Evolutionary conservation across 2,329 filamentous ascomycete species (phyloP).

Genomic region (Pseudocercospora fuligena): DNA sequence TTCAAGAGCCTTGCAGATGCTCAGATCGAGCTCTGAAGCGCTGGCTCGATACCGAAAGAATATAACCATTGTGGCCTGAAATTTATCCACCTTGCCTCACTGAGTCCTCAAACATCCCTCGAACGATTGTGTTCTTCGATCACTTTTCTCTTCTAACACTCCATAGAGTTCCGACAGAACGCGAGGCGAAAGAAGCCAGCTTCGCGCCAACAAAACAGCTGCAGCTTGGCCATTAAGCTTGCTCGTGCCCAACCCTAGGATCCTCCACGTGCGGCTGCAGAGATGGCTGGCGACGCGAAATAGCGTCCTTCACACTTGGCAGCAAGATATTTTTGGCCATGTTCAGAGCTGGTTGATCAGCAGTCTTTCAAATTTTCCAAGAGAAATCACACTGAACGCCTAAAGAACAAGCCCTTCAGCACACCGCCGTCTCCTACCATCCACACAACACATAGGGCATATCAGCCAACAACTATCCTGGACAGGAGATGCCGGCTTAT

Average conservation of each 20-base stretch:
- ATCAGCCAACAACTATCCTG: not conserved
- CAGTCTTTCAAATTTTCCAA: not conserved
- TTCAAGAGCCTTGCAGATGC: slow-evolving; percentile 22
- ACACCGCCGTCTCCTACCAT: no score
- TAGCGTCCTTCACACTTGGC: not conserved
- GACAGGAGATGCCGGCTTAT: not conserved
- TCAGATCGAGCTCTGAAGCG: slow-evolving; percentile 18
- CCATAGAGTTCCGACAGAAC: not conserved
- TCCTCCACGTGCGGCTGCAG: not conserved
- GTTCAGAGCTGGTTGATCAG: not conserved
- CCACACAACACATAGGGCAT: no score
- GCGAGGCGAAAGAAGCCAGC: not conserved
- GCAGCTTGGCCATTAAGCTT: not conserved
- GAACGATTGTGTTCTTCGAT: not conserved
- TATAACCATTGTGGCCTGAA: not conserved
- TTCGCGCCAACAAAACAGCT: not conserved
- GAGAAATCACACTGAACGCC: not conserved
- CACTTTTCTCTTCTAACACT: not conserved
- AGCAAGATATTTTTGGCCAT: not conserved
- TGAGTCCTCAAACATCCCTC: not conserved
- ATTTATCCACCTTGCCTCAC: not conserved
- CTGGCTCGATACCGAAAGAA: not conserved
- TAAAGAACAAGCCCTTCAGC: not conserved
- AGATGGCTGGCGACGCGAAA: not conserved
- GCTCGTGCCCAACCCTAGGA: not conserved